Conservation (phyloP, 768 basidiomycete species). For the Symmetrospora coprosmae region DNA sequence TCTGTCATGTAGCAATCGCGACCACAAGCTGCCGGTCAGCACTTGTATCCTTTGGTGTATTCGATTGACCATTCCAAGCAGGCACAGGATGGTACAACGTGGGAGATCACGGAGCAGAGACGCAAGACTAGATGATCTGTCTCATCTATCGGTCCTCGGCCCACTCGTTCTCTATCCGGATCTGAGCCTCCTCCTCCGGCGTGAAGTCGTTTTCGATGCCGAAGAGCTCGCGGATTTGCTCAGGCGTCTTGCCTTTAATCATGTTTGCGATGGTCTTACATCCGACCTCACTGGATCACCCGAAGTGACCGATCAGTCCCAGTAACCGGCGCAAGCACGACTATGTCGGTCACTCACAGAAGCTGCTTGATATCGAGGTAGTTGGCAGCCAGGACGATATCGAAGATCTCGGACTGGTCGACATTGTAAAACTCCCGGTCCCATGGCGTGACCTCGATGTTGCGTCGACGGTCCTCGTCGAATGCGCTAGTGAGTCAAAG, state of each 20-base stretch:
- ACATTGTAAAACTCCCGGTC: conserved; percentile 93
- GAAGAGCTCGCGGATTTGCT: conserved; percentile 64
- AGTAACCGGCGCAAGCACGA: background rate
- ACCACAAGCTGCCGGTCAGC: no score
- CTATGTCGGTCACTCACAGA: conserved; percentile 47
- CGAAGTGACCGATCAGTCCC: background rate
- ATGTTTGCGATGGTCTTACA: conserved; percentile 98
- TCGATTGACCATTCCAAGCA: no score
- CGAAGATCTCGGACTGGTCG: conserved; percentile 74
- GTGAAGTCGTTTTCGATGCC: conserved; percentile 23
- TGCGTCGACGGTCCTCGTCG: conserved; percentile 71
- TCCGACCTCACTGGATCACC: conserved; percentile 58
- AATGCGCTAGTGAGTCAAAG: no score
- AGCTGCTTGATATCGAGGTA: conserved; percentile 97
- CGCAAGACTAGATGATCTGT: no score
- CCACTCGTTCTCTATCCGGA: conserved; percentile 78
- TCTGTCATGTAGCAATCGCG: no score
- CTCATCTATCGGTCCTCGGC: background rate
- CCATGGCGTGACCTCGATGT: conserved; percentile 92
- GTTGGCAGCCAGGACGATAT: conserved; percentile 58
- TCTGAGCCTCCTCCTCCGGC: conserved; percentile 87
- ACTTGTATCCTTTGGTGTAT: no score
- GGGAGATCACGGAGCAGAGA: no score
- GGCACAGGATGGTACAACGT: no score
- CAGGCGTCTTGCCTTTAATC: conserved; percentile 99